Conservation (phyloP, 116 monocot species). For the Posidonia oceanica region DNA sequence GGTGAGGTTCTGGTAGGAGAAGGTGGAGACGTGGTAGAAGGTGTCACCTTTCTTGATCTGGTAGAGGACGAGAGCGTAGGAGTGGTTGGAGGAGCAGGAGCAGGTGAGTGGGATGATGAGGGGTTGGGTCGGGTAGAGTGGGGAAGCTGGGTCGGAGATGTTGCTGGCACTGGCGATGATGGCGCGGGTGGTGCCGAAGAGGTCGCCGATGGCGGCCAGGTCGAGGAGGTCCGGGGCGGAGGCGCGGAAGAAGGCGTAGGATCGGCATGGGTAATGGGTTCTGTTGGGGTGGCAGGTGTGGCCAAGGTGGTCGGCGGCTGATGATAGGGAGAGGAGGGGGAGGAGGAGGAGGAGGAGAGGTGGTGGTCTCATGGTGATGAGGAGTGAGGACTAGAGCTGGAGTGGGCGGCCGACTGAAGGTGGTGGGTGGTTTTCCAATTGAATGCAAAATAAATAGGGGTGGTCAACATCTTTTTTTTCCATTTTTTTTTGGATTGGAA, state of each 20-base stretch:
- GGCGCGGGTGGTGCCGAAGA: slow-evolving; percentile 49
- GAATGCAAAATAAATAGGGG: too few species aligned
- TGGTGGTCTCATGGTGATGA: background rate
- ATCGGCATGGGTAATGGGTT: slow-evolving; percentile 48
- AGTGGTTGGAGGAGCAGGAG: slow-evolving; percentile 32
- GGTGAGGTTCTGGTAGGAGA: slow-evolving; percentile 43
- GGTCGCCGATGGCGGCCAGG: slow-evolving; percentile 43
- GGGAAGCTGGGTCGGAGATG: slow-evolving; percentile 24
- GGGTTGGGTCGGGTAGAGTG: slow-evolving; percentile 23
- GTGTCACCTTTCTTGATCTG: slow-evolving; percentile 52
- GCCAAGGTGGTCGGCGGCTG: slow-evolving; percentile 6
- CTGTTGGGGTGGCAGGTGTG: slow-evolving; percentile 43
- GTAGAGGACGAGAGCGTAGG: slow-evolving; percentile 38
- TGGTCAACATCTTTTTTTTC: too few species aligned
- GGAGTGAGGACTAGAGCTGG: too few species aligned
- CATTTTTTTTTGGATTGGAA: too few species aligned
- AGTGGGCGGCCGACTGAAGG: too few species aligned
- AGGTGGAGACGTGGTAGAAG: slow-evolving; percentile 37
- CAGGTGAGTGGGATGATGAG: slow-evolving; percentile 64
- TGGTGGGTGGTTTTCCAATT: too few species aligned
- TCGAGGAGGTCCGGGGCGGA: slow-evolving; percentile 15
- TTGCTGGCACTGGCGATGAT: slow-evolving; percentile 50
- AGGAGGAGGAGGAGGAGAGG: background rate
- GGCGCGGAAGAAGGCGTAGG: slow-evolving; percentile 70
- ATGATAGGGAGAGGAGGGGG: background rate